These are phyloP conservation scores for Ophiobolus disseminans DNA, from an alignment of 2,329 filamentous ascomycete genomes.

Conservation along the genomic window DNA sequence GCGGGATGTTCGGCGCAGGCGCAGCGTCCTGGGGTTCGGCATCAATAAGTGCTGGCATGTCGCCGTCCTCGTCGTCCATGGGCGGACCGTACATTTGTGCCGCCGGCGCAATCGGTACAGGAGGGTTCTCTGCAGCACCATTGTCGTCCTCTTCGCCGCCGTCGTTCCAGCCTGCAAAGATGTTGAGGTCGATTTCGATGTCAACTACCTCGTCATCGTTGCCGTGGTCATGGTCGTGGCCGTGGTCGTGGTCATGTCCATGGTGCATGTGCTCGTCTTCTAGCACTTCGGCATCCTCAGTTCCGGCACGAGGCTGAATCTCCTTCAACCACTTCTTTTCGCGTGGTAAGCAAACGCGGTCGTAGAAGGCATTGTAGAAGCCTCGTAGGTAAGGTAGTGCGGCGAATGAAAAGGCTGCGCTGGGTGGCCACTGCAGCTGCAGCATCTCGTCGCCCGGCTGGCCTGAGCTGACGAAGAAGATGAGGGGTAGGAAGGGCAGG, in stretches of 20 bases:
- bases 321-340: conserved; percentile 69
- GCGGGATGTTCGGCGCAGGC: conserved; percentile 38
- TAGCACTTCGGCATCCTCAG: conserved; percentile 24
- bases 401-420: conserved; percentile 69
- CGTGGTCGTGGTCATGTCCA: conserved; percentile 20
- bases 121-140: conserved; percentile 46
- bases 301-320: conserved; percentile 63
- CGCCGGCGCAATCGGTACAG: conserved; percentile 29
- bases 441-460: conserved; percentile 52
- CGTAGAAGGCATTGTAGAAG: conserved; percentile 69
- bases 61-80: conserved; percentile 32
- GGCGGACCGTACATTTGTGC: conserved; percentile 45
- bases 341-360: conserved; percentile 63
- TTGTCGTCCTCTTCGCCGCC: conserved; percentile 45
- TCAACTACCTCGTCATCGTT: conserved; percentile 54
- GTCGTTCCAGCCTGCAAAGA: conserved; percentile 56
- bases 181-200: conserved; percentile 45
- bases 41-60: conserved; percentile 14
- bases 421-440: conserved; percentile 71
- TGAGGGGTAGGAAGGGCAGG: conserved; percentile 68
- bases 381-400: conserved; percentile 70
- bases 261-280: too few relatives aligned
- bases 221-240: conserved; percentile 25
- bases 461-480: conserved; percentile 65
- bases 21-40: conserved; percentile 27